Base-by-base conservation (phyloP, 352 stramenopile genomes). In the Phytophthora kernoviae region DNA sequence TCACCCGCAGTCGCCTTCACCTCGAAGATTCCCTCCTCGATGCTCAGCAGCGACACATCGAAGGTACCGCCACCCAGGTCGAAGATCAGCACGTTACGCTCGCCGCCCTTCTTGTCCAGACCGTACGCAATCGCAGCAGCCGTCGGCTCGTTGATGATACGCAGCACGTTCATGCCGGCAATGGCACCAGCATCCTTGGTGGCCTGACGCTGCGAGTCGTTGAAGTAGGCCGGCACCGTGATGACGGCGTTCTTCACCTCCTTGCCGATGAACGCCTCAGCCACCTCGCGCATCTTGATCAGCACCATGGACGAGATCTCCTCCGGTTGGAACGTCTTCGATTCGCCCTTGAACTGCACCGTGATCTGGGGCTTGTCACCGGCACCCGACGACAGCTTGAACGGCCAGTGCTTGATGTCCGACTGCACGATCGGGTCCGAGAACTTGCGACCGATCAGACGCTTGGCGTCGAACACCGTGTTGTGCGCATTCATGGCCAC, bases 151-250 rank as follows among this genome's bases (percentile, higher is more conserved):
- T 98, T 98, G 67, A 98, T 98, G 64, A 98, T 98, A 70, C 93
- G 90, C 30, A 97, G 58, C 22, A 98, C 93, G 49, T 97, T 97
- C 8, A 98, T 62, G 4, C 93, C 93, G 14, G 91, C 73, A 55
- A 98, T 98, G 39, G 73, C 66, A 8, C 88, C 90, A 21, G 92
- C 92, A 57, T 97, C 88, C 63, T 98, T 98, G 54, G 93, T 98
- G 14, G 93, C 94, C 61, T 98, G 88, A 39, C 94, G 85, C 70
- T 98, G 94, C 59, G 81, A 92, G 71, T 98, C 90, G 69, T 98
- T 98, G 70, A 98, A 98, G 63, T 98, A 97, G n/a, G 95, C 94
- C n/a, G 94, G 94, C 26, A 98, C 95, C n/a, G 94, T 98, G 33
- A 98, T 87, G 8, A 98, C 93, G n/a, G 80, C 75, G 47, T 88